Percentiles rank a stretch among this genome's conserved stretches.
phyloP scores from a whole-genome alignment of 1,284 basidiomycete genomes.

The Cutaneotrichosporon cutaneum region DNA sequence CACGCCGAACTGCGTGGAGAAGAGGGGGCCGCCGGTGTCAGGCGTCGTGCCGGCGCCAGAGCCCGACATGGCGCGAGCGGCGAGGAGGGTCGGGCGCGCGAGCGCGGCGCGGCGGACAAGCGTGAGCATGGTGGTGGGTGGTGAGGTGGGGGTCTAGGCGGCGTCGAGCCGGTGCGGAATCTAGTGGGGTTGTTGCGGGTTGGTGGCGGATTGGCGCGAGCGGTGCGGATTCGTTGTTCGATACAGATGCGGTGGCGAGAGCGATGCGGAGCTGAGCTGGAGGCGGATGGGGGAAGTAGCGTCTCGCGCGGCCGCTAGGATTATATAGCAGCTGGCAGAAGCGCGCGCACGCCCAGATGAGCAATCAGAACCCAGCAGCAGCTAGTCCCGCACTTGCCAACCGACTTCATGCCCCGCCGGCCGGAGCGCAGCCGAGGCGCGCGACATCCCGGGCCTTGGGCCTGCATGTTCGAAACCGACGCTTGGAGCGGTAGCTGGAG shows the following conservation, averaged over 20 bases:
- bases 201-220: no score
- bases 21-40: slow-evolving; percentile 8
- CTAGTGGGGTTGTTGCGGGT: background rate
- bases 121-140: slow-evolving; percentile 2
- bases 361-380: background rate
- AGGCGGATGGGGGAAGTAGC: background rate
- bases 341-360: background rate
- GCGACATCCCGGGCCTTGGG: background rate
- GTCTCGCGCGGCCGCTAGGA: background rate
- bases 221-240: background rate
- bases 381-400: background rate
- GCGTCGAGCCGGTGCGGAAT: background rate
- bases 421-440: background rate
- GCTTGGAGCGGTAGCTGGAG: no score
- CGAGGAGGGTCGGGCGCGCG: background rate
- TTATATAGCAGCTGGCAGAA: background rate
- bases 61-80: background rate
- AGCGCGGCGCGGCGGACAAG: slow-evolving; percentile 6
- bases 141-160: background rate
- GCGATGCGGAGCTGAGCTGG: background rate
- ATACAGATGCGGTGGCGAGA: background rate
- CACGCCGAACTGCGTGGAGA: slow-evolving; percentile 7
- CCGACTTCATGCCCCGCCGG: background rate
- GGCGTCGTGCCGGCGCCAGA: background rate
- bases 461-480: background rate